A percentile compares a stretch with the other conserved stretches of the same genome.
Conservation (phyloP, 371 early-diverging fungal genomes). For the Batrachochytrium dendrobatidis region DNA sequence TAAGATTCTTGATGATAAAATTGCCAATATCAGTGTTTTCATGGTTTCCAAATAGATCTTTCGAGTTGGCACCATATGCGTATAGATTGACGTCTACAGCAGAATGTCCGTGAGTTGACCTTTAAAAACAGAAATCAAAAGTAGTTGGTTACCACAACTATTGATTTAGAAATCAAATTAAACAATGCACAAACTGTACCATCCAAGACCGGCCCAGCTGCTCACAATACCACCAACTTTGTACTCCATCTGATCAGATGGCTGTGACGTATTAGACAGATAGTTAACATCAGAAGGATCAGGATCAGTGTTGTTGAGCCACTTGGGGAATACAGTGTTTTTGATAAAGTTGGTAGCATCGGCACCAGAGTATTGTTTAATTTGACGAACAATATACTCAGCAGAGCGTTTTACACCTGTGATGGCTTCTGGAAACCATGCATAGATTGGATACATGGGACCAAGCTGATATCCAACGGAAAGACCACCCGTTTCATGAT, state of each 20-base stretch:
- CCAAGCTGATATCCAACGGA: constrained; percentile 65
- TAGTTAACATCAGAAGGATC: constrained; percentile 54
- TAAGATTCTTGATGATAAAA: constrained; percentile 57
- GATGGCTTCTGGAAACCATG: constrained; percentile 77
- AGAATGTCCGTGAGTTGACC: constrained; percentile 54
- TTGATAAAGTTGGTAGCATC: constrained; percentile 17
- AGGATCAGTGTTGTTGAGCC: constrained; percentile 62
- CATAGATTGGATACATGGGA: constrained; percentile 66
- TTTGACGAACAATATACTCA: constrained; percentile 19
- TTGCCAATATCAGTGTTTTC: constrained; percentile 84
- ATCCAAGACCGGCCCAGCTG: constrained; percentile 64
- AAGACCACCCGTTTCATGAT: constrained; percentile 95
- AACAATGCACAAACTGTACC: constrained; percentile 39
- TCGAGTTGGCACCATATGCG: constrained; percentile 51
- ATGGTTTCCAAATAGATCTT: constrained; percentile 57
- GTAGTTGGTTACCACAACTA: background rate
- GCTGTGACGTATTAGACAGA: constrained; percentile 30
- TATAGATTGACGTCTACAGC: constrained; percentile 91
- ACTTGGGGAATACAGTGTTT: constrained; percentile 41
- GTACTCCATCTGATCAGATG: constrained; percentile 33
- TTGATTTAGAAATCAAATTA: background rate
- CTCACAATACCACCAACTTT: constrained; percentile 65
- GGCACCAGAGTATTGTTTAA: constrained; percentile 5
- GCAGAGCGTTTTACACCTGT: constrained; percentile 55
- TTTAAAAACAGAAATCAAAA: constrained; percentile 1